Conservation (phyloP, 805 yeast species). For the Yarrowia porcina region DNA sequence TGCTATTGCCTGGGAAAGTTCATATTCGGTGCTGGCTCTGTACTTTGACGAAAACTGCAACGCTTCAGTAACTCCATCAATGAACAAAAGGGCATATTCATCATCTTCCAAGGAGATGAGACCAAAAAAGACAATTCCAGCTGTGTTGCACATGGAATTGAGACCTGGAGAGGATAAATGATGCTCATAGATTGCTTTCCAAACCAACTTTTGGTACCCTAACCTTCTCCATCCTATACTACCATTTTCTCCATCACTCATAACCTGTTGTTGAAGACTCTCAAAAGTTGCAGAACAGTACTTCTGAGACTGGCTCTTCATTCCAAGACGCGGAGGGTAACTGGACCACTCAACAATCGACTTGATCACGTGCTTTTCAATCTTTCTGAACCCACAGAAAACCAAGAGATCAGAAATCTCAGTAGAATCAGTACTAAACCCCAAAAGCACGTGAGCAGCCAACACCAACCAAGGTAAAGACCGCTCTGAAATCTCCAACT, state of each 20-base stretch:
- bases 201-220: not conserved
- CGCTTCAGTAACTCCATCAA: not conserved
- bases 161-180: not conserved
- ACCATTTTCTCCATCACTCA: not conserved
- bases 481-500: not conserved
- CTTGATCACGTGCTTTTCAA: not conserved
- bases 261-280: not conserved
- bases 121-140: not conserved
- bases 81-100: not conserved
- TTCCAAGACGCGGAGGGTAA: not conserved
- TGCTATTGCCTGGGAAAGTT: not conserved
- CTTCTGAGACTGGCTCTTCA: not conserved
- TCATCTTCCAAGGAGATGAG: not conserved
- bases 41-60: not conserved
- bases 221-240: not conserved
- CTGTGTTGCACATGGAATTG: not conserved
- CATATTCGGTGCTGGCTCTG: not conserved
- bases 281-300: not conserved
- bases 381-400: not conserved
- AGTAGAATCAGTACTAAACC: not conserved
- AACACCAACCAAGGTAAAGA: not conserved
- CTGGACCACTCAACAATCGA: conserved; percentile 10
- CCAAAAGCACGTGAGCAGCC: not conserved
- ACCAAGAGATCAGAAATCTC: not conserved
- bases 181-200: not conserved